Conservation (phyloP, 257 asterid species). For the Nicotiana benthamiana region DNA sequence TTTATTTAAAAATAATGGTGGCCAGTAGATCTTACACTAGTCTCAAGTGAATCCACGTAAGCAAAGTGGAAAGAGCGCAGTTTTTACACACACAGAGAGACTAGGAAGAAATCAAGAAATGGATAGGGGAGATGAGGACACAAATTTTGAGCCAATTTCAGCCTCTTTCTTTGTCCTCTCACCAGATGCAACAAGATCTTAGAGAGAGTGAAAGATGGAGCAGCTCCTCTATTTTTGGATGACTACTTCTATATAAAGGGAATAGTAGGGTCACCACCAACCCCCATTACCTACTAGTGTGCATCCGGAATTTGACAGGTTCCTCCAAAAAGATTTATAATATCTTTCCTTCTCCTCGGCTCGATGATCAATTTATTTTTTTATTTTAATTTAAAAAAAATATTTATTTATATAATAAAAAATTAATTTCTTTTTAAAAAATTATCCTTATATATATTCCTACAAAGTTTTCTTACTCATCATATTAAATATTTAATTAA, state of each 20-base stretch:
- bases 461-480: too few species aligned
- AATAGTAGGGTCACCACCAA: neutral
- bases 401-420: too few species aligned
- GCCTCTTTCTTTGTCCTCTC: neutral
- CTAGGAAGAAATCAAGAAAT: neutral
- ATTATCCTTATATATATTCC: too few species aligned
- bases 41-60: neutral
- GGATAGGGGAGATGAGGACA: slow-evolving; percentile 1
- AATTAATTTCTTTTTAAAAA: too few species aligned
- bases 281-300: neutral
- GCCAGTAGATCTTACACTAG: neutral
- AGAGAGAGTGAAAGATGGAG: neutral
- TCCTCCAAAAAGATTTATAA: neutral
- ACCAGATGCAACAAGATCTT: neutral
- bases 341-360: too few species aligned
- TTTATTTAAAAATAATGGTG: neutral
- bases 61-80: neutral
- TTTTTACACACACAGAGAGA: neutral
- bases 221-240: neutral
- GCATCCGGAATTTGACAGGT: neutral
- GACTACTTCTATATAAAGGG: neutral
- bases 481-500: too few species aligned
- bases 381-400: too few species aligned
- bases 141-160: neutral
- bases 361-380: too few species aligned